These are phyloP conservation scores for Pichia sp. DNA, from an alignment of 1,139 yeast genomes.

Conservation along the genomic window DNA sequence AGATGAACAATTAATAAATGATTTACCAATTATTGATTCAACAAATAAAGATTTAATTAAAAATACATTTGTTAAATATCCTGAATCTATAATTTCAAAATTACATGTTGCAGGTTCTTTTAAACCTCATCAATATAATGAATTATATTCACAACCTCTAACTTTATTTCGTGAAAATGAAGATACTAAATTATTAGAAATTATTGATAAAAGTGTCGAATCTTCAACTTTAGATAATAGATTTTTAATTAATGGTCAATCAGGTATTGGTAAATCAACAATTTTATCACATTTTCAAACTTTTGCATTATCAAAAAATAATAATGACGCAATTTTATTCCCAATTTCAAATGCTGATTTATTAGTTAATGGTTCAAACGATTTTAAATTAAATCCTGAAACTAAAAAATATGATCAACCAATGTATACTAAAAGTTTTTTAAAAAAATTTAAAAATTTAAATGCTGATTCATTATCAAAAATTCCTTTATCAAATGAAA, in stretches of 20 bases:
- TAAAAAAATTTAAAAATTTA: conserved; percentile 50
- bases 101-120: conserved; percentile 44
- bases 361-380: conserved; percentile 66
- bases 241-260: conserved; percentile 57
- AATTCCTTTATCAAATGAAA: conserved; percentile 44
- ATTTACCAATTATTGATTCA: conserved; percentile 16
- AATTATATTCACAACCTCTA: conserved; percentile 51
- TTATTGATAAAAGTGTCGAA: conserved; percentile 25
- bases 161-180: conserved; percentile 42
- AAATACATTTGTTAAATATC: conserved; percentile 21
- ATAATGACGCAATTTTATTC: conserved; percentile 42
- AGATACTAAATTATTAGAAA: conserved; percentile 29
- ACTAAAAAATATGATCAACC: conserved; percentile 65
- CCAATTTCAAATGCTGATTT: conserved; percentile 61
- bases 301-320: conserved; percentile 30
- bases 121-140: conserved; percentile 59
- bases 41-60: conserved; percentile 15
- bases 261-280: conserved; percentile 79
- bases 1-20: conserved; percentile 18
- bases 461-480: conserved; percentile 48
- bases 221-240: conserved; percentile 41
- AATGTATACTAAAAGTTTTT: conserved; percentile 60
- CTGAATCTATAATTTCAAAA: conserved; percentile 16
- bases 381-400: conserved; percentile 51
- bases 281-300: conserved; percentile 69